Conservation (phyloP, 768 basidiomycete species). For the Tricholoma terreum region DNA sequence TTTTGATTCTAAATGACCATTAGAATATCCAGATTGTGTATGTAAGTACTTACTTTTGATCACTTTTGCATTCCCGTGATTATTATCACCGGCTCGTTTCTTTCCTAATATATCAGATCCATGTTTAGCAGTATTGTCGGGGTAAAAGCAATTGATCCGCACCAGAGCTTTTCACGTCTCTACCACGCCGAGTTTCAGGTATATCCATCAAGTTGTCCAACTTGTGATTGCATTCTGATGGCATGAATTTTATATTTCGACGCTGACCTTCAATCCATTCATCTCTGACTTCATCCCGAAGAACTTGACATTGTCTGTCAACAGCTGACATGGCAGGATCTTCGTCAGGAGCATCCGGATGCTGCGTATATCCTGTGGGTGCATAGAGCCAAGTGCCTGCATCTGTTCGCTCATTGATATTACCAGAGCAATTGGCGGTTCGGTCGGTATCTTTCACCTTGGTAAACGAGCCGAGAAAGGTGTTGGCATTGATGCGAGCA, state of each 20-base stretch:
- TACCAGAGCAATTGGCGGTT: neutral
- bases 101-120: neutral
- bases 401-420: neutral
- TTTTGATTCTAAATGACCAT: neutral
- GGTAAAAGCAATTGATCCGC: neutral
- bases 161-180: neutral
- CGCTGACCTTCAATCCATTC: neutral
- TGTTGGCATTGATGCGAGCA: too few relatives aligned
- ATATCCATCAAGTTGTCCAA: neutral
- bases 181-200: neutral
- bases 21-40: neutral
- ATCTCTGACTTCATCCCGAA: neutral
- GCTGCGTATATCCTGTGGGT: neutral
- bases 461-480: too few relatives aligned
- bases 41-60: neutral
- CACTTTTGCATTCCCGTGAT: neutral
- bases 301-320: neutral
- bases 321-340: neutral
- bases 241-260: neutral
- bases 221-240: neutral
- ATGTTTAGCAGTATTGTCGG: neutral
- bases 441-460: neutral
- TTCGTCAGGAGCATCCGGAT: neutral
- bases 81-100: neutral
- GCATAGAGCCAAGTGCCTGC: neutral